These are phyloP conservation scores for Colletotrichum salicis DNA, from an alignment of 2,329 filamentous ascomycete genomes.

Conservation along the genomic window DNA sequence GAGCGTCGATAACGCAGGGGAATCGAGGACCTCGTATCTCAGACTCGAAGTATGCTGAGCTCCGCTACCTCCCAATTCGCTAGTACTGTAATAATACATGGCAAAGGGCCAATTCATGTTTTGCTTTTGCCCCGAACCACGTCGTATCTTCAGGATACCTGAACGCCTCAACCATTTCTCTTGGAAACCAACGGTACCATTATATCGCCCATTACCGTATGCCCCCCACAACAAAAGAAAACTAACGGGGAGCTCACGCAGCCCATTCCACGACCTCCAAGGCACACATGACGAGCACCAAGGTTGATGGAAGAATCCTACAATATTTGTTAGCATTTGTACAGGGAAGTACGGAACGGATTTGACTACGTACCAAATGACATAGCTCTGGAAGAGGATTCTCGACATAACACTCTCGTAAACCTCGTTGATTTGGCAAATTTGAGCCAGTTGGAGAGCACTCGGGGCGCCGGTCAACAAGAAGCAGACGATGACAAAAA, in stretches of 20 bases:
- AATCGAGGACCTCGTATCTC: neutral
- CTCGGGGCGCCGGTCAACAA: constrained; percentile 93
- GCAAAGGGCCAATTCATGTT: neutral
- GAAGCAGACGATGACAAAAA: constrained; percentile 98
- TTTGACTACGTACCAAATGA: constrained; percentile 79
- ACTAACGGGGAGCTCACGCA: constrained; percentile 36
- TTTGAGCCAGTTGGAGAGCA: constrained; percentile 94
- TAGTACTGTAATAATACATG: constrained; percentile 2
- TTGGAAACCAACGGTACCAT: neutral
- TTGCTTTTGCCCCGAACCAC: neutral
- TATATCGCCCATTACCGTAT: neutral
- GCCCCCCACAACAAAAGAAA: constrained; percentile 9
- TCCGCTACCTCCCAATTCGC: neutral
- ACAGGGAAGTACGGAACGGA: neutral
- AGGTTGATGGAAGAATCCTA: constrained; percentile 92
- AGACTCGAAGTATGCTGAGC: neutral
- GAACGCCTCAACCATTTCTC: neutral
- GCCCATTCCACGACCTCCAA: constrained; percentile 95
- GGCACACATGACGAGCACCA: constrained; percentile 89
- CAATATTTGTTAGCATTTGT: constrained; percentile 35
- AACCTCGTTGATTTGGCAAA: constrained; percentile 97
- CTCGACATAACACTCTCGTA: constrained; percentile 95
- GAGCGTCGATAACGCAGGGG: neutral
- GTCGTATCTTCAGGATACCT: neutral
- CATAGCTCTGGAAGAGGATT: constrained; percentile 94